Conservation (phyloP, 345 rosid species). For the Syzygium oleosum region DNA sequence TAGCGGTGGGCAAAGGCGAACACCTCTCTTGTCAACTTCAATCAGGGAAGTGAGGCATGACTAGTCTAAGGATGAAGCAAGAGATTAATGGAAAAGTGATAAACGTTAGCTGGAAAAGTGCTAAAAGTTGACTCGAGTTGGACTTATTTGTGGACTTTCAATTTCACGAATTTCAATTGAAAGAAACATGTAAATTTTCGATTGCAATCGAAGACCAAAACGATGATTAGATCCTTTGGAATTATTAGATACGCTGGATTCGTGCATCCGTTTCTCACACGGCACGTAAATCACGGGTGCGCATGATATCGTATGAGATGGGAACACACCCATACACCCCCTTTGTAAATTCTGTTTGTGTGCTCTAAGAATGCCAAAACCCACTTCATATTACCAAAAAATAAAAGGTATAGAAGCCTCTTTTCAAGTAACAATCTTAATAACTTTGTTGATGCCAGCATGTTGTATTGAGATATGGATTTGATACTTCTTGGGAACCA, state of each 20-base stretch:
- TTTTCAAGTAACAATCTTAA: no score
- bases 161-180: neutral
- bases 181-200: neutral
- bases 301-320: neutral
- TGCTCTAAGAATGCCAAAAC: neutral
- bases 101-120: neutral
- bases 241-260: no score
- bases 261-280: neutral
- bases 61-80: neutral
- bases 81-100: neutral
- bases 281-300: accelerated
- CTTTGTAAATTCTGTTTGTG: no score
- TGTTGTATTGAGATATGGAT: neutral
- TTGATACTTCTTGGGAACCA: neutral
- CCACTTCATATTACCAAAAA: neutral
- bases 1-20: neutral
- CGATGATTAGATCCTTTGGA: neutral
- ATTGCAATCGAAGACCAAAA: neutral
- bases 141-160: neutral
- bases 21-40: neutral
- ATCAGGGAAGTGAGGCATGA: neutral
- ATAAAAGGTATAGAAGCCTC: no score
- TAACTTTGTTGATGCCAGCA: no score
- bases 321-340: neutral
- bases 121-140: neutral